Conservation (phyloP, 2,329 filamentous ascomycete species). For the Aureobasidium sp. region DNA sequence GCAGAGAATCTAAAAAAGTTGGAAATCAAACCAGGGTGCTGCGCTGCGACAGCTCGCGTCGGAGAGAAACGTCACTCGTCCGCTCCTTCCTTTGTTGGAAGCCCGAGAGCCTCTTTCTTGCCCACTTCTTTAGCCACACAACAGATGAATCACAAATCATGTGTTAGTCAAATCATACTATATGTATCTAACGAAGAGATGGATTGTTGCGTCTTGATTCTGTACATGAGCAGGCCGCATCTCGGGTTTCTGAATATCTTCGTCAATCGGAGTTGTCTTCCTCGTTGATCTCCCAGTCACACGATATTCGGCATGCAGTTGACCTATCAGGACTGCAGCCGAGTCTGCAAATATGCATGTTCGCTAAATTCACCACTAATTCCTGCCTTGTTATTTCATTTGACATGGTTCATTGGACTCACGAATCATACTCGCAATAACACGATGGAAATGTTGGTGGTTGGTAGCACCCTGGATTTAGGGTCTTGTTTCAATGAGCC, state of each 20-base stretch:
- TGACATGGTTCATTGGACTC: background rate
- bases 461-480: background rate
- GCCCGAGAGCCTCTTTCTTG: background rate
- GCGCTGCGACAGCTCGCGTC: background rate
- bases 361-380: background rate
- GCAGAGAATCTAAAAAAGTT: background rate
- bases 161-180: no score
- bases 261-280: background rate
- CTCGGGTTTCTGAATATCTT: background rate
- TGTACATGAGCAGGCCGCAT: background rate
- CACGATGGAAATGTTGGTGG: background rate
- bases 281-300: background rate
- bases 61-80: background rate
- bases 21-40: background rate
- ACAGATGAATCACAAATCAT: no score
- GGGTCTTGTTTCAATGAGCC: background rate
- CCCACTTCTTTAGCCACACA: no score
- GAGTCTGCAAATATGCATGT: background rate
- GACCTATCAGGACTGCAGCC: constrained; percentile 2
- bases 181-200: no score
- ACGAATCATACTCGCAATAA: background rate
- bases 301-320: background rate
- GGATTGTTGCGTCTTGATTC: background rate
- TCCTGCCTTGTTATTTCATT: background rate
- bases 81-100: background rate